phyloP scores from a whole-genome alignment of 352 stramenopile genomes.

The Elongisporangium anandrum region DNA sequence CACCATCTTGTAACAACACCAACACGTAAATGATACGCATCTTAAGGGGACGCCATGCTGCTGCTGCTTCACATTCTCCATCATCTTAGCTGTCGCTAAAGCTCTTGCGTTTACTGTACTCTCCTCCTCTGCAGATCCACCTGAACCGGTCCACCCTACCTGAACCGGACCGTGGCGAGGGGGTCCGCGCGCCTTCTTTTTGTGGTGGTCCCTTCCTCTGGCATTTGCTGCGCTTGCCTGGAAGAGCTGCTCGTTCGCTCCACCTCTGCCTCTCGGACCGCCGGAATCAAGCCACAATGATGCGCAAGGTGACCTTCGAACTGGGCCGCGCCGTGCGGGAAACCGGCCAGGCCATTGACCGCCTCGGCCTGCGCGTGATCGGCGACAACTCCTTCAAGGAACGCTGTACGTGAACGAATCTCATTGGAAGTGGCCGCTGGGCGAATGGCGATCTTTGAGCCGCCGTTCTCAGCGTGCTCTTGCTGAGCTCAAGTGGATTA shows the following conservation, averaged over 20 bases:
- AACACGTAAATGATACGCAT: neutral
- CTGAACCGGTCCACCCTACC: neutral
- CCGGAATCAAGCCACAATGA: slow-evolving; percentile 36
- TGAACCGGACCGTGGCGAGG: neutral
- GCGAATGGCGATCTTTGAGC: neutral
- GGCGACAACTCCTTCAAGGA: slow-evolving; percentile 88
- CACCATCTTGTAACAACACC: slow-evolving; percentile 62
- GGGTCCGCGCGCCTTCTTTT: neutral
- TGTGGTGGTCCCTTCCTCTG: slow-evolving; percentile 1
- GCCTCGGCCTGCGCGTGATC: slow-evolving; percentile 87
- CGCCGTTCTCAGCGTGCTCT: neutral
- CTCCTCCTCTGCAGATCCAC: neutral
- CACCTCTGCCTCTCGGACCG: neutral
- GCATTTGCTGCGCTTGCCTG: neutral
- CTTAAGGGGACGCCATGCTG: neutral
- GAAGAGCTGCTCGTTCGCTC: slow-evolving; percentile 1
- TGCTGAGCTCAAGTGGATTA: neutral
- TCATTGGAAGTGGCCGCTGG: neutral
- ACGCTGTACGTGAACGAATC: slow-evolving; percentile 60
- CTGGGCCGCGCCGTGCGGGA: slow-evolving; percentile 92
- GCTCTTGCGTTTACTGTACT: neutral
- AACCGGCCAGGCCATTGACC: slow-evolving; percentile 95
- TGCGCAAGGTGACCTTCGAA: slow-evolving; percentile 88
- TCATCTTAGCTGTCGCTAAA: neutral
- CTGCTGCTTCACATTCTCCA: neutral